A percentile compares a stretch with the other conserved stretches of the same genome.
phyloP scores from a whole-genome alignment of 371 early-diverging fungal genomes.

The Dipsacomyces acuminosporus region DNA sequence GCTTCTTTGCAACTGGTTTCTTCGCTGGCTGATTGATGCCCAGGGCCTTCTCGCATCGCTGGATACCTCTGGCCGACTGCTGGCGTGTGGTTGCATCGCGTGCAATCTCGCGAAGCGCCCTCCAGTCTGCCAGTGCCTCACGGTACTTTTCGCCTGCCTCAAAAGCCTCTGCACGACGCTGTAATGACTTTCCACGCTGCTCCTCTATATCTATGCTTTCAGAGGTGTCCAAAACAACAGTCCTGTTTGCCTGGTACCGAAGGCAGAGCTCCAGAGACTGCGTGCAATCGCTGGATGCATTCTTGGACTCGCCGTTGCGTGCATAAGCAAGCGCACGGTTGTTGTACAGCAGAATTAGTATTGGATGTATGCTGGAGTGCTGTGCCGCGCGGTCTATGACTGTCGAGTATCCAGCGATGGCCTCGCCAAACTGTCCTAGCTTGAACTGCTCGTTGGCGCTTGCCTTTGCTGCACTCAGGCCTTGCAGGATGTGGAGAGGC shows the following conservation, averaged over 20 bases:
- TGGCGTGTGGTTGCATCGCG: constrained; percentile 47
- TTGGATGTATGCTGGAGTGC: constrained; percentile 56
- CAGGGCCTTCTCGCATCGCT: constrained; percentile 60
- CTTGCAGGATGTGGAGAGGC: constrained; percentile 37
- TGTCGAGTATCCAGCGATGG: constrained; percentile 65
- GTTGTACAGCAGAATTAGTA: constrained; percentile 64
- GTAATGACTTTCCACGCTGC: constrained; percentile 65
- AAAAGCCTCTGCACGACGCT: constrained; percentile 72
- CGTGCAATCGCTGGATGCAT: constrained; percentile 42
- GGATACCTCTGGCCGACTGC: constrained; percentile 56
- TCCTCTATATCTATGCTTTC: constrained; percentile 43
- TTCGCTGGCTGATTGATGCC: constrained; percentile 12
- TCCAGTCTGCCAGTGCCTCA: constrained; percentile 69
- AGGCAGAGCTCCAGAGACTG: constrained; percentile 39
- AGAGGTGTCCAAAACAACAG: constrained; percentile 9
- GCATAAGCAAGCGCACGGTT: constrained; percentile 84
- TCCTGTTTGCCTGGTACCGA: constrained; percentile 24
- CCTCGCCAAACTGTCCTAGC: constrained; percentile 81
- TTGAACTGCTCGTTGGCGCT: constrained; percentile 81
- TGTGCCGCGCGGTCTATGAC: constrained; percentile 52
- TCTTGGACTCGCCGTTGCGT: constrained; percentile 78
- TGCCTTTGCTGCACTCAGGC: constrained; percentile 52
- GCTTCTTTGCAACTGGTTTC: neutral
- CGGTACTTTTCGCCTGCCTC: constrained; percentile 77
- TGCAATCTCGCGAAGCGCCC: constrained; percentile 49